Evolutionary conservation across 306 rosid genomes (phyloP), one percentile per base, ranked within the genome.

Genomic region (Cucurbita pepo): DNA sequence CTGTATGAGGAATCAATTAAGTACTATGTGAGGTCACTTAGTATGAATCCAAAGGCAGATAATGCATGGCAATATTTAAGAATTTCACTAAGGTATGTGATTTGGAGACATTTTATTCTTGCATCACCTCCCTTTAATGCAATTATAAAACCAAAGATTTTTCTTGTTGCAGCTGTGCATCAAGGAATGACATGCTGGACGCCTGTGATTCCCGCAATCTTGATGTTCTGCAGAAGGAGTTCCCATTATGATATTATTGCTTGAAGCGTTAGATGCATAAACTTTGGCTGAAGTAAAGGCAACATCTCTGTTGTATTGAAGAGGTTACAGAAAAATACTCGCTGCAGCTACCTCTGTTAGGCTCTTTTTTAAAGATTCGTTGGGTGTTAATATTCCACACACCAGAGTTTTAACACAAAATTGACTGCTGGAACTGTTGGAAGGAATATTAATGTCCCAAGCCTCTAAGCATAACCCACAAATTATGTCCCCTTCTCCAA

Each of bases 21-120:
- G 10, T 94, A 91, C 82, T 94, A 94, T 71, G 96, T 94, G 63
- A 89, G 99, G 36, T 97, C 99, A 69, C 99, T 91, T 18, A 73
- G 95, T 69, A 94, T 94, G 99, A 94, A 94, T 83, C 99, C 99
- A 0, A 94, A 94, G 85, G 97, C 96, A 50, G 99, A 94, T 52
- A 91, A 94, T 66, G 97, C 97, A 64, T 94, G 99, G 99, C 97
- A 91, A 73, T 91, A 94, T 84, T 80, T 94, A 79, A 89, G 99
- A 84, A 91, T 91, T 78, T 91, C 99, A 45, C 79, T 94, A 69
- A 94, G 99, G 99, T 91, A 82, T 71, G 87, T 44, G 52, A 56
- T 53, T 15, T 58, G 44, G 37, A 69, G 45, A 56, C n/a, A 19
- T 13, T 11, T 44, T 5, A 5, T 72, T 56, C 51, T 45, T 7